Percentiles rank a stretch among this genome's conserved stretches.
Evolutionary conservation across 495 filamentous ascomycete species (phyloP).

Genomic region (Neurospora sp.): DNA sequence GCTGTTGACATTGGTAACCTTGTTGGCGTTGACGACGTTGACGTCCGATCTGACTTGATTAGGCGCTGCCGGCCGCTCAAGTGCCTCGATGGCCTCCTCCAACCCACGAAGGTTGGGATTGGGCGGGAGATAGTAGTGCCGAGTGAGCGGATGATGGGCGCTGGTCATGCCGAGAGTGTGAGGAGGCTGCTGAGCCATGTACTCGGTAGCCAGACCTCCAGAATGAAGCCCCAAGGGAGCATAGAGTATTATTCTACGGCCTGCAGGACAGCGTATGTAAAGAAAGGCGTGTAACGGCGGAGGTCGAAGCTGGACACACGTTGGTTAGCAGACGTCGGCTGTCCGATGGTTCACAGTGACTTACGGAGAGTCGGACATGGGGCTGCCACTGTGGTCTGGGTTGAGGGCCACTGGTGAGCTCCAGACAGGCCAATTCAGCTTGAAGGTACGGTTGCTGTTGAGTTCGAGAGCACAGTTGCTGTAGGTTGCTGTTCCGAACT

Average conservation of each 20-base stretch:
- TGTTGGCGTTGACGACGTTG: background rate
- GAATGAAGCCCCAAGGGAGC: slow-evolving; percentile 52
- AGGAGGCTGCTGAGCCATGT: slow-evolving; percentile 44
- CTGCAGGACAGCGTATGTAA: no score
- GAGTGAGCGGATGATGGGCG: background rate
- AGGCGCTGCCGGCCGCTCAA: background rate
- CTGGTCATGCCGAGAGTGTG: slow-evolving; percentile 31
- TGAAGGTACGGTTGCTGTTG: background rate
- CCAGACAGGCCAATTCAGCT: background rate
- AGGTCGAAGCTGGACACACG: background rate
- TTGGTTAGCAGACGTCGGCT: background rate
- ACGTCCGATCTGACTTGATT: background rate
- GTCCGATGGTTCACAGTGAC: background rate
- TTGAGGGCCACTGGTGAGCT: background rate
- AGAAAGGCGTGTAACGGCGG: background rate
- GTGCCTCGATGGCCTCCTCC: background rate
- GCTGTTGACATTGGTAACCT: background rate
- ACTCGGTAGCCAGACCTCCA: slow-evolving; percentile 53
- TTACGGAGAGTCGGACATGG: background rate
- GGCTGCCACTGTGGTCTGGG: background rate
- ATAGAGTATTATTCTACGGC: slow-evolving; percentile 39
- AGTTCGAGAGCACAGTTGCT: background rate
- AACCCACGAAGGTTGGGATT: background rate
- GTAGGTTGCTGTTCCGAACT: background rate
- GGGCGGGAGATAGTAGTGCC: background rate